Percentiles rank a stretch among this genome's conserved stretches.
These are phyloP conservation scores for Rhytidiadelphus loreus DNA, from an alignment of 225 moss, liverwort and hornwort species.

Conservation along the genomic window DNA sequence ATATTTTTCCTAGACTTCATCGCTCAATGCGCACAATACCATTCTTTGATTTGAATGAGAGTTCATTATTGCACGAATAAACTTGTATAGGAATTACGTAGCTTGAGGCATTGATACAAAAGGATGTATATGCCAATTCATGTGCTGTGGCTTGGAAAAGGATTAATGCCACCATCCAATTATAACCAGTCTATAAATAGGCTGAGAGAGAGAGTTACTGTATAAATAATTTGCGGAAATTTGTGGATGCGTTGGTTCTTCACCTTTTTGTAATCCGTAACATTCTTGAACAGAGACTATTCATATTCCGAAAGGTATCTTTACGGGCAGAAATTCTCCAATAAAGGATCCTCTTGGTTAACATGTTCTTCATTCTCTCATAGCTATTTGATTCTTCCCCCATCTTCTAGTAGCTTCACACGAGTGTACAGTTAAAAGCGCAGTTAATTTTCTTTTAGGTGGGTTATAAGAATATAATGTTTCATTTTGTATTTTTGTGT, in stretches of 20 bases:
- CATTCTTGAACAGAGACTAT: not conserved
- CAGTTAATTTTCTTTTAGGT: too few relatives aligned
- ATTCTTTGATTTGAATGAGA: constrained; percentile 25
- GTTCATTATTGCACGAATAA: not conserved
- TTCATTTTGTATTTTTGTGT: not conserved
- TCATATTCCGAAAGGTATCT: not conserved
- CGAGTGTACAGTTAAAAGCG: too few relatives aligned
- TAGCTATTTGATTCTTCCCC: not conserved
- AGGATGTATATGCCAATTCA: constrained; percentile 17
- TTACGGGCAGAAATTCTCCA: not conserved
- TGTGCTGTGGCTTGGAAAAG: constrained; percentile 8
- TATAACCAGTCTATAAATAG: constrained; percentile 32
- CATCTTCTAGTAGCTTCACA: not conserved
- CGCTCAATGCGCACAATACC: not conserved
- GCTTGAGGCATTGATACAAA: not conserved
- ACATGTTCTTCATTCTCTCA: not conserved
- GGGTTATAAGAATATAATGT: not conserved
- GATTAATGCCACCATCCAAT: constrained; percentile 6
- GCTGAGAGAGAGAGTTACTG: constrained; percentile 28
- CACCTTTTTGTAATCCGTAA: not conserved
- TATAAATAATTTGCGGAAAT: constrained; percentile 39
- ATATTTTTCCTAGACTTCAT: not conserved
- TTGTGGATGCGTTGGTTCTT: constrained; percentile 11
- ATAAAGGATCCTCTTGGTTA: not conserved
- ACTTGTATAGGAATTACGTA: constrained; percentile 27